Conservation (phyloP, 306 rosid species). For the Herpetospermum pedunculosum region DNA sequence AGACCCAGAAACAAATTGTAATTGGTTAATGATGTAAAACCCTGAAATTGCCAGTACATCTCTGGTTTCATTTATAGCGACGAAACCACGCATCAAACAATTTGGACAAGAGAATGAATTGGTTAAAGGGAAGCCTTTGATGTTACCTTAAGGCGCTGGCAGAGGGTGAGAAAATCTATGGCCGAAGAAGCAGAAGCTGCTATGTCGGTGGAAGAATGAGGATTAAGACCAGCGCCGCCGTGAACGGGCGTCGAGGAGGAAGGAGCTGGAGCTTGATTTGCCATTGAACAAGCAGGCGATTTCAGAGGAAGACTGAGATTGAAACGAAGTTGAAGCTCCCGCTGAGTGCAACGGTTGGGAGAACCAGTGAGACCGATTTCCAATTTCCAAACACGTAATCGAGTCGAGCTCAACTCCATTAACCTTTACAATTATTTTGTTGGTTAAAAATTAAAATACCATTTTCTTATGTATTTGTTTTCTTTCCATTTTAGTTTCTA, state of each 20-base stretch:
- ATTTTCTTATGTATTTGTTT: no score
- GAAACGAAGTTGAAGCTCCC: conserved; percentile 14
- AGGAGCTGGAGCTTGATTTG: conserved; percentile 25
- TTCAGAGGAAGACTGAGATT: background rate
- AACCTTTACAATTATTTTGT: no score
- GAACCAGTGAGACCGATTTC: conserved; percentile 14
- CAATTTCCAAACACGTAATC: conserved; percentile 17
- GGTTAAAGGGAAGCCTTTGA: background rate
- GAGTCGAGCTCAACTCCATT: background rate
- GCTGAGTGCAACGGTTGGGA: conserved; percentile 7
- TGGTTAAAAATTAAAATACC: no score
- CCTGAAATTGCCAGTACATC: background rate
- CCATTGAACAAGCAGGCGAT: conserved; percentile 24
- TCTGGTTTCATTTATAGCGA: background rate
- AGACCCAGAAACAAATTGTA: background rate
- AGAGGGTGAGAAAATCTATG: conserved; percentile 71
- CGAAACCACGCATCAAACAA: background rate
- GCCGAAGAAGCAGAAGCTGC: conserved; percentile 34
- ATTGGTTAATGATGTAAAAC: background rate
- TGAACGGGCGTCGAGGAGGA: conserved; percentile 19
- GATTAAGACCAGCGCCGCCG: conserved; percentile 16
- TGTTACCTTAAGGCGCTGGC: conserved; percentile 71
- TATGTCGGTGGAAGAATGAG: conserved; percentile 18
- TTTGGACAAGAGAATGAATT: background rate
- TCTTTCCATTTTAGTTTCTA: no score